Conservation (phyloP, 306 rosid species). For the Casuarina equisetifolia region DNA sequence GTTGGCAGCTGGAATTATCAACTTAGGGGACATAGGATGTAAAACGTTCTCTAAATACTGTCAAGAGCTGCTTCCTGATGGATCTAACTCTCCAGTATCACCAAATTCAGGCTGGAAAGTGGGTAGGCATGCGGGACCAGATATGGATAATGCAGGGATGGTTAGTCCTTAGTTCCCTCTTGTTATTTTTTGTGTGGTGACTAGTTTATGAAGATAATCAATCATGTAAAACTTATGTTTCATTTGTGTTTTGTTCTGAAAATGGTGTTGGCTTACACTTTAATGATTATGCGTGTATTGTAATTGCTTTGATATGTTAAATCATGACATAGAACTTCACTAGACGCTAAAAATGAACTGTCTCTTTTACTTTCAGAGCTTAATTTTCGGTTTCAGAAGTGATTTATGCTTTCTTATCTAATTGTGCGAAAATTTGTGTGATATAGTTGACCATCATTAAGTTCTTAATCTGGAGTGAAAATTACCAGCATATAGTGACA, state of each 20-base stretch:
- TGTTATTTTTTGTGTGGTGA: slow-evolving; percentile 1
- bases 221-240: neutral
- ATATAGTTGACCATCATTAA: neutral
- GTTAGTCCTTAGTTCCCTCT: slow-evolving; percentile 48
- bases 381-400: neutral
- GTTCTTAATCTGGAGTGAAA: neutral
- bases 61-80: slow-evolving; percentile 79
- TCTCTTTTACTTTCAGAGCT: neutral
- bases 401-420: neutral
- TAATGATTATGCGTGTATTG: neutral
- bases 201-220: neutral
- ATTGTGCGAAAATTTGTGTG: neutral
- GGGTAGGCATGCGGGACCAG: slow-evolving; percentile 61
- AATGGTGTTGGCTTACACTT: neutral
- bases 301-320: neutral
- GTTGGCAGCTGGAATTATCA: slow-evolving; percentile 72
- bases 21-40: slow-evolving; percentile 49
- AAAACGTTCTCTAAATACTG: slow-evolving; percentile 55
- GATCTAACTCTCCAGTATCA: slow-evolving; percentile 64
- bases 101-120: slow-evolving; percentile 72
- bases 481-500: neutral
- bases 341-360: neutral
- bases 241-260: slow-evolving; percentile 10
- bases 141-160: slow-evolving; percentile 75
- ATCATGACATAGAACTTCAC: neutral